These are phyloP conservation scores for Citrus unshiu DNA, from an alignment of 345 rosid species.

Conservation along the genomic window DNA sequence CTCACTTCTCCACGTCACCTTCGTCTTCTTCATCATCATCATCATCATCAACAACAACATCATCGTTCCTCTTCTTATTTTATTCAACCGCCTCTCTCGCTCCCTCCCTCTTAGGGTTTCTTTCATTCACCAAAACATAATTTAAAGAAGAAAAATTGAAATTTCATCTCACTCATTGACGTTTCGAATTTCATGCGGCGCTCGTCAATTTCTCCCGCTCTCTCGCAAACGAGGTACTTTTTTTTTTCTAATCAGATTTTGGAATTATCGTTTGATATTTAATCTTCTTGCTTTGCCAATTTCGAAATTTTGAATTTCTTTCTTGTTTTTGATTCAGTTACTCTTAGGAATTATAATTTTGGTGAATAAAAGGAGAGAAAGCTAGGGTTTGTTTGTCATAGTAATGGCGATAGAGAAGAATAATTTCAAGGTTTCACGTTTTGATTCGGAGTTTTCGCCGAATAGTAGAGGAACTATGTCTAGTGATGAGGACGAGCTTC, in stretches of 20 bases:
- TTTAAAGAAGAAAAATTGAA: not conserved
- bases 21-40: conserved; percentile 72
- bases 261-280: not conserved
- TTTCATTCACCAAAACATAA: conserved; percentile 20
- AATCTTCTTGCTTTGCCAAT: not conserved
- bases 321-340: conserved; percentile 15
- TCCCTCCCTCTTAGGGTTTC: conserved; percentile 55
- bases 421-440: conserved; percentile 67
- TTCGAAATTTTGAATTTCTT: conserved; percentile 10
- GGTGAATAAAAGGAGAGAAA: not conserved
- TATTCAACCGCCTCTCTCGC: conserved; percentile 11
- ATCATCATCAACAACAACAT: conserved; percentile 46
- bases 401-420: conserved; percentile 98
- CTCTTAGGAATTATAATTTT: not conserved
- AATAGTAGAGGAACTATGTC: conserved; percentile 70
- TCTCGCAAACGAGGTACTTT: conserved; percentile 31
- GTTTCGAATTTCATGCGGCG: conserved; percentile 14
- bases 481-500: conserved; percentile 71
- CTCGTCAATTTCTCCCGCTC: conserved; percentile 13
- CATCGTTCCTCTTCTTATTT: conserved; percentile 20
- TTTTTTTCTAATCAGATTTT: conserved; percentile 2
- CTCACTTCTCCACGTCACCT: conserved; percentile 64
- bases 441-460: conserved; percentile 80
- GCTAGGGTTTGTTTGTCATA: conserved; percentile 7
- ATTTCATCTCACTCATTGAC: not conserved